Conservation (phyloP, 495 filamentous ascomycete genomes). For the Corynascus novoguineensis region DNA sequence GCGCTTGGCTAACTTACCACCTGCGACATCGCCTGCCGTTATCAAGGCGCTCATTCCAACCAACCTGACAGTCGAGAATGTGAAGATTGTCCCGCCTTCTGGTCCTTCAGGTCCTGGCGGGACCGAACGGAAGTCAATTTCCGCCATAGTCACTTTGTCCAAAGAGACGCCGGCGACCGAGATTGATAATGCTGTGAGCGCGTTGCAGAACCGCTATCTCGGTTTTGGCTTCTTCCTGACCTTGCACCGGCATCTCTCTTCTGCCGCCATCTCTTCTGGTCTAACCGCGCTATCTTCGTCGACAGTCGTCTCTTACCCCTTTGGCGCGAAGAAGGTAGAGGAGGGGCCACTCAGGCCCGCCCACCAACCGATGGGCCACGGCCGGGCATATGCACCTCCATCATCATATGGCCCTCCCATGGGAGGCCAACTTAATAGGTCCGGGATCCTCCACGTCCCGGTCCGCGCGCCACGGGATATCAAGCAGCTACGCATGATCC, state of each 20-base stretch:
- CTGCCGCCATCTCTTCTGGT: conserved; percentile 60
- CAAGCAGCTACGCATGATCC: conserved; percentile 74
- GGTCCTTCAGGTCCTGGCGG: conserved; percentile 35
- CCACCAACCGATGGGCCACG: conserved; percentile 55
- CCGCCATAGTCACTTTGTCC: conserved; percentile 79
- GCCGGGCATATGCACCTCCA: conserved; percentile 79
- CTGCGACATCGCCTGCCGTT: conserved; percentile 61
- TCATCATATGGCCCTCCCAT: conserved; percentile 51
- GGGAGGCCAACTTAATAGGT: conserved; percentile 42
- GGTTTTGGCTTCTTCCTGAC: conserved; percentile 81
- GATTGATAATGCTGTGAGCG: conserved; percentile 73
- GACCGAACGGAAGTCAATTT: conserved; percentile 68
- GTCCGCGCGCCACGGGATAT: conserved; percentile 74
- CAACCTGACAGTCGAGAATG: conserved; percentile 65
- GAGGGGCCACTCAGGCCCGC: conserved; percentile 43
- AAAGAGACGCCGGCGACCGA: conserved; percentile 80
- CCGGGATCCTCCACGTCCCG: conserved; percentile 58
- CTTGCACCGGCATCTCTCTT: conserved; percentile 78
- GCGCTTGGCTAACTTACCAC: conserved; percentile 59
- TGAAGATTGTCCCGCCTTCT: conserved; percentile 58
- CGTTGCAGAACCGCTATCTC: conserved; percentile 79
- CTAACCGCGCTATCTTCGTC: conserved; percentile 50
- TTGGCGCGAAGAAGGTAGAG: conserved; percentile 73
- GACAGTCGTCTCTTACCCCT: conserved; percentile 59
- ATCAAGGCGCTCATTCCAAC: conserved; percentile 69